Evolutionary conservation across 768 basidiomycete species (phyloP).

Genomic region (Pulveroboletus sp.): DNA sequence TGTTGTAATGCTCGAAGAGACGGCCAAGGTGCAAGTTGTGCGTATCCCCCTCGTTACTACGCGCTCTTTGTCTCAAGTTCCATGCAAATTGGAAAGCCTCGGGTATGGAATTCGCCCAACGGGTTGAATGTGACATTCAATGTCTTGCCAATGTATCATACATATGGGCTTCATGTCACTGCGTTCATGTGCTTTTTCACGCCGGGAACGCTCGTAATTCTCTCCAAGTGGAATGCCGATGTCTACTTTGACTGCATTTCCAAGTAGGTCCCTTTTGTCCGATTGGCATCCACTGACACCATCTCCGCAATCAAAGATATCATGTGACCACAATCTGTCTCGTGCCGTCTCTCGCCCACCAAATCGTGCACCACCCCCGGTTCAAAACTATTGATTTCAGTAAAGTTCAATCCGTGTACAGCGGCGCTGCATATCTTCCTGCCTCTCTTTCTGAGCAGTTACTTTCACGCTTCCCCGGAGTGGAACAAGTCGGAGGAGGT

Average conservation of each 20-base stretch:
- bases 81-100: constrained; percentile 34
- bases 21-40: constrained; percentile 34
- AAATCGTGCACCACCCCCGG: constrained; percentile 54
- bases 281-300: background rate
- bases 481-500: constrained; percentile 47
- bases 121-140: constrained; percentile 49
- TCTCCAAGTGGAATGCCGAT: constrained; percentile 62
- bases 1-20: constrained; percentile 29
- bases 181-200: constrained; percentile 46
- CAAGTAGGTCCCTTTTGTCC: constrained; percentile 41
- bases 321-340: constrained; percentile 47
- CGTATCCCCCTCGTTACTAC: too few relatives aligned
- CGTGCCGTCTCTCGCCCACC: constrained; percentile 65
- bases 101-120: constrained; percentile 38
- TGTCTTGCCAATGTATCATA: constrained; percentile 68
- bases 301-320: constrained; percentile 40
- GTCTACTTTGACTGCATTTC: constrained; percentile 50
- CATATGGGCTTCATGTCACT: constrained; percentile 56
- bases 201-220: constrained; percentile 48
- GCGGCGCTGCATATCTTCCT: constrained; percentile 70
- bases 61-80: too few relatives aligned
- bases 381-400: constrained; percentile 51
- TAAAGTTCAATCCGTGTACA: constrained; percentile 40
- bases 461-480: constrained; percentile 33
- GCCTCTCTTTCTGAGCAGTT: constrained; percentile 47